Base-by-base conservation (phyloP, 441 rosid genomes). In the Erodium moschatum region DNA sequence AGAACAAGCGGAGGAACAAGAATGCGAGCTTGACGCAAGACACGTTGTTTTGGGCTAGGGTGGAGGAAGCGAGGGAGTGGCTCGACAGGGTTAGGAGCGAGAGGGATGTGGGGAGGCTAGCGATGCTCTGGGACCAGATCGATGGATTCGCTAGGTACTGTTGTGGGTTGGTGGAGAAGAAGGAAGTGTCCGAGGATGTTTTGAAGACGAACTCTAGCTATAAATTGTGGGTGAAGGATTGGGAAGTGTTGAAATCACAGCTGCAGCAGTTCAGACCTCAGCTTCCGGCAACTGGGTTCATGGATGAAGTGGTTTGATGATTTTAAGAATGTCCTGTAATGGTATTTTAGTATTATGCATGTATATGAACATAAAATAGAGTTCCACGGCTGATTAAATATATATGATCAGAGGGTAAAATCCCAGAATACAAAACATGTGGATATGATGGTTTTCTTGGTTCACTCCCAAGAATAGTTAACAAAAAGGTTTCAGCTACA, bases 41-140 rank as follows among this genome's bases (percentile, higher is more conserved):
- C 73, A 69, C 97, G 10, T 82, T 86, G 73, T 93, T 90, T 54
- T 89, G 96, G 98, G 97, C 91, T 3, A 83, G 64, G 74, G 82
- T 93, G 15, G 95, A 93, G 78, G 89, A 87, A 80, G 92, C 91
- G 4, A 78, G 71, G 72, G 98, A 85, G 21, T 82, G 70, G 67
- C 72, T 87, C 2, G 82, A 85, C 62, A 74, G 27, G n/a, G 65
- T 82, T 5, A 81, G 68, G 78, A 74, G 72, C 12, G 88, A 82
- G 70, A 65, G 27, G 2, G 84, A 84, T 72, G 35, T 15, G 0
- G 75, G 29, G 4, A 82, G 18, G 42, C 60, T 6, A 40, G 35
- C 20, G 29, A 1, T 31, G 27, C 64, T 89, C 16, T 77, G 84
- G 91, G 67, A 52, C 6, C 74, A 73, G 24, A 71, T 85, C 24